Percentiles rank a stretch among this genome's conserved stretches.
These are phyloP conservation scores for Berberis vulgaris DNA, from an alignment of 164 flowering plant species.

Conservation along the genomic window DNA sequence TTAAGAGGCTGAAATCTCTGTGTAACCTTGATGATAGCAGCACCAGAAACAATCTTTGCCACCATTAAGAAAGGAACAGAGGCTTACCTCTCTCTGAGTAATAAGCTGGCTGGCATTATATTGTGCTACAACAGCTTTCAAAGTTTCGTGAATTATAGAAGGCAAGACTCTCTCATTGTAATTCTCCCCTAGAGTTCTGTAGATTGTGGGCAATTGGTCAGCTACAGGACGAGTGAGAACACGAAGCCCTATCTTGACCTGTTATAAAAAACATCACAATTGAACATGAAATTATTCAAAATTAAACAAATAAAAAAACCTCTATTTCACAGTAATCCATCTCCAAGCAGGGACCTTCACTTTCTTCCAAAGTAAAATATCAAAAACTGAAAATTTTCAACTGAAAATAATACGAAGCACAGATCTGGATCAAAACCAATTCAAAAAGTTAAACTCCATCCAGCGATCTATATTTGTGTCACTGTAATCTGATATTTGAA, in stretches of 20 bases:
- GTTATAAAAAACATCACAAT: background rate
- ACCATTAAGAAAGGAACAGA: background rate
- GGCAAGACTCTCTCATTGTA: conserved; percentile 78
- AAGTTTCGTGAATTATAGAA: conserved; percentile 77
- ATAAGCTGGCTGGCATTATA: conserved; percentile 90
- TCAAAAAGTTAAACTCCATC: no score
- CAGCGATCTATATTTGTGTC: no score
- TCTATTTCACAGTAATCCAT: no score
- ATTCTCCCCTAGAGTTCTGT: conserved; percentile 73
- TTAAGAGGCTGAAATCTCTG: background rate
- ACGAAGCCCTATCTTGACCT: conserved; percentile 85
- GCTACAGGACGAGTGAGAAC: conserved; percentile 79
- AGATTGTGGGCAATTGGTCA: conserved; percentile 59
- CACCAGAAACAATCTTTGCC: background rate
- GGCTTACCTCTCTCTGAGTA: conserved; percentile 76
- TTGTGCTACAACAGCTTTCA: conserved; percentile 89
- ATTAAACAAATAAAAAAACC: no score
- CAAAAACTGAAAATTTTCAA: no score
- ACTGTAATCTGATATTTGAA: no score
- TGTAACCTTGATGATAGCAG: background rate
- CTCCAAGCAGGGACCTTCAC: no score
- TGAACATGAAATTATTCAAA: no score
- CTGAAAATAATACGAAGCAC: no score
- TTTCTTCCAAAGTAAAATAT: no score
- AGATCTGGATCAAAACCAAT: no score